These are phyloP conservation scores for Pestalotiopsis sp. DNA, from an alignment of 2,329 filamentous ascomycete species.

Conservation along the genomic window DNA sequence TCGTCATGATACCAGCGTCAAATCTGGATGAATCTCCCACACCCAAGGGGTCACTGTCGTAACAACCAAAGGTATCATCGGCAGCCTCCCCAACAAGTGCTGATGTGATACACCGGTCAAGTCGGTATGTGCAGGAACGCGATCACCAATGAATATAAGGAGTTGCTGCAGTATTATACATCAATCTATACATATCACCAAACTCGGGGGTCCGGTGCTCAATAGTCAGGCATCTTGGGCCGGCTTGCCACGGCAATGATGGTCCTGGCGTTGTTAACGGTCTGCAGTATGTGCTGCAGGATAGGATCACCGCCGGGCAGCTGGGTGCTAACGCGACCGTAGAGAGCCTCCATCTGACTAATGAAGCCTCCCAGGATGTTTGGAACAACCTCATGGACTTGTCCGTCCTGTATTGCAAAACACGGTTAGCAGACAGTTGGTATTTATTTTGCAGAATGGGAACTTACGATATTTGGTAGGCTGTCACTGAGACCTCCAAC, in stretches of 20 bases:
- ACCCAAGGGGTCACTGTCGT: background rate
- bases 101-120: too few species aligned
- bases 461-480: slow-evolving; percentile 53
- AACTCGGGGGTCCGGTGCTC: too few species aligned
- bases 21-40: background rate
- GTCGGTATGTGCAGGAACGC: too few species aligned
- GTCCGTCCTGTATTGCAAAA: slow-evolving; percentile 21
- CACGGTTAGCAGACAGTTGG: background rate
- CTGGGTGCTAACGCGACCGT: slow-evolving; percentile 51
- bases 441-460: background rate
- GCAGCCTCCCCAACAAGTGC: too few species aligned
- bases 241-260: slow-evolving; percentile 26
- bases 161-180: background rate
- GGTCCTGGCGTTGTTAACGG: slow-evolving; percentile 37
- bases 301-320: slow-evolving; percentile 46
- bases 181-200: slow-evolving; percentile 1
- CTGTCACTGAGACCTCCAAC: slow-evolving; percentile 55
- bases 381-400: slow-evolving; percentile 57
- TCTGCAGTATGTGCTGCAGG: slow-evolving; percentile 49
- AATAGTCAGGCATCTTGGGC: slow-evolving; percentile 22
- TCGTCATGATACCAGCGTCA: background rate
- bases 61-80: background rate
- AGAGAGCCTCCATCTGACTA: slow-evolving; percentile 54
- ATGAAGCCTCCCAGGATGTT: slow-evolving; percentile 59
- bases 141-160: too few species aligned